Evolutionary conservation across 1,284 basidiomycete genomes (phyloP).

Genomic region (Puccinia coronata): DNA sequence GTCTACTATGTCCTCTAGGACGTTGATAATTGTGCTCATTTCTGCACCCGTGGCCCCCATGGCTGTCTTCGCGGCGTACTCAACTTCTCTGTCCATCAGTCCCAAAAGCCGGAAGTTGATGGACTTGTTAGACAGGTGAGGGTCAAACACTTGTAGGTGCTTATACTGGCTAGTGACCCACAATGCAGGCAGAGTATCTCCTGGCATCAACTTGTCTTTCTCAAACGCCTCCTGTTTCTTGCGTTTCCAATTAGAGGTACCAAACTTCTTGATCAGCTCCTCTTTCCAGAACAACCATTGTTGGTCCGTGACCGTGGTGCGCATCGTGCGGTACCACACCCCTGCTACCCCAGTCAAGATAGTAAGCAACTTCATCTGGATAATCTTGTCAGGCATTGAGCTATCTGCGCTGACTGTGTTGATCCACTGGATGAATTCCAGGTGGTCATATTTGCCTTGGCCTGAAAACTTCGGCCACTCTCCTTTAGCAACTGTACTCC

Average conservation of each 20-base stretch:
- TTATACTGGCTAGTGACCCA: neutral
- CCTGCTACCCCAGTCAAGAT: neutral
- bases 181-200: neutral
- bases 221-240: neutral
- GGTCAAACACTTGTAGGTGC: neutral
- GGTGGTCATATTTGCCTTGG: neutral
- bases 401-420: neutral
- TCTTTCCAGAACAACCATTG: neutral
- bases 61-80: neutral
- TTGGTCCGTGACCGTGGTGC: neutral
- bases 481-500: neutral
- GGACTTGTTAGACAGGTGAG: neutral
- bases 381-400: neutral
- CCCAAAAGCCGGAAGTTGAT: neutral
- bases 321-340: neutral
- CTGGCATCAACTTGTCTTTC: neutral
- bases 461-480: neutral
- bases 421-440: neutral
- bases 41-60: neutral
- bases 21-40: neutral
- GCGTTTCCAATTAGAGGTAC: neutral
- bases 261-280: neutral
- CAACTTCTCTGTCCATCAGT: neutral
- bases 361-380: neutral
- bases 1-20: neutral